Evolutionary conservation across 1,284 basidiomycete species (phyloP).

Genomic region (Dichomitus squalens): DNA sequence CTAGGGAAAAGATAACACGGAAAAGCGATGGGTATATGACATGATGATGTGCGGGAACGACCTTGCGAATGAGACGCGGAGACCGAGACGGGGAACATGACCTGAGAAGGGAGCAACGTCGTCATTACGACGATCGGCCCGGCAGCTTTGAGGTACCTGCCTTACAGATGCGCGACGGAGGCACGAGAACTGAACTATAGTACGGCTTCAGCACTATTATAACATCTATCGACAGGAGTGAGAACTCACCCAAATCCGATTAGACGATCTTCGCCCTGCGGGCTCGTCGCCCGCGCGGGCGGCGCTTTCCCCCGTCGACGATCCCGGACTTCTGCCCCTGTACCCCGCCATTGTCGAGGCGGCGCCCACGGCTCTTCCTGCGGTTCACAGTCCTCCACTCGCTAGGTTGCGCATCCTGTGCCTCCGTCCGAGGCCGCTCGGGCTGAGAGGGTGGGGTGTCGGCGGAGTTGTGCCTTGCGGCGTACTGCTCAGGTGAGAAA

Average conservation of each 20-base stretch:
- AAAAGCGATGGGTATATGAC: no score
- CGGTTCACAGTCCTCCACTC: not conserved
- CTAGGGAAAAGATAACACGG: no score
- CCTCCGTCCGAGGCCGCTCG: not conserved
- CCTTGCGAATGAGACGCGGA: not conserved
- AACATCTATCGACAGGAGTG: not conserved
- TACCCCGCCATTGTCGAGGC: not conserved
- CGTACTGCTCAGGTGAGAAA: not conserved
- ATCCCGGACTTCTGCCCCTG: not conserved
- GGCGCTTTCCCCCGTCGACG: not conserved
- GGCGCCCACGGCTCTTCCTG: not conserved
- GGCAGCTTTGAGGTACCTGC: not conserved
- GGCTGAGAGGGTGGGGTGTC: not conserved
- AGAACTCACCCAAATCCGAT: not conserved
- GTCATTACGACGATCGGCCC: not conserved
- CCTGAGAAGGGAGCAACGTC: not conserved
- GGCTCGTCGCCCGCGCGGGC: not conserved
- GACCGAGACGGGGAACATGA: not conserved
- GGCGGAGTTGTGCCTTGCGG: not conserved
- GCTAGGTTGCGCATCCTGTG: no score
- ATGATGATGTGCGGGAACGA: not conserved
- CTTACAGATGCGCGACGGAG: not conserved
- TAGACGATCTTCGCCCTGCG: slow-evolving; percentile 1
- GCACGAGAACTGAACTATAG: not conserved
- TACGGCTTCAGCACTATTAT: not conserved